phyloP scores from a whole-genome alignment of 306 rosid species.

The Quercus aquifolioides region DNA sequence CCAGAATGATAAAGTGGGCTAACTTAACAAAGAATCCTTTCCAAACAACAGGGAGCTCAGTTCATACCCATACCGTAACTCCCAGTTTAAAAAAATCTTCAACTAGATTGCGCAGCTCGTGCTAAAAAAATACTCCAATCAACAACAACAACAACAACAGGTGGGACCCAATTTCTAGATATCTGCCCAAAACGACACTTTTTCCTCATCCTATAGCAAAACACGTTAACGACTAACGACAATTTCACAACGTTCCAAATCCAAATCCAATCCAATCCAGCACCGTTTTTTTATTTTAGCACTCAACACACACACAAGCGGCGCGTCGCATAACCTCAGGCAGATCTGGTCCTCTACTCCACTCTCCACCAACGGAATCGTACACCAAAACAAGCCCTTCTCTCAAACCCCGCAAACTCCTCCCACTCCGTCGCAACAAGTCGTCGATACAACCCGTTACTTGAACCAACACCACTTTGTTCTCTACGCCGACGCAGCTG shows the following conservation, averaged over 20 bases:
- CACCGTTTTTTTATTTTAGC: constrained; percentile 10
- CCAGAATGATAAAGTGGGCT: no score
- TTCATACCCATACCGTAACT: background rate
- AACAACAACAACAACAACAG: background rate
- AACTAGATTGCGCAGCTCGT: background rate
- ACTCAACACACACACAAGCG: constrained; percentile 60
- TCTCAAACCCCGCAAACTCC: constrained; percentile 35
- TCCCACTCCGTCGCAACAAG: constrained; percentile 30
- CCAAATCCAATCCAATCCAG: no score
- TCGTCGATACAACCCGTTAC: constrained; percentile 43
- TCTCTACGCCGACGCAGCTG: constrained; percentile 56
- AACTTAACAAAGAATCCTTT: background rate
- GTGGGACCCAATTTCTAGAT: constrained; percentile 23
- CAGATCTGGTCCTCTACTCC: constrained; percentile 50
- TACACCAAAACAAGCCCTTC: constrained; percentile 56
- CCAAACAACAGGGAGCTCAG: background rate
- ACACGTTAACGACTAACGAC: no score
- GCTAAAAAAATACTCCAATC: constrained; percentile 19
- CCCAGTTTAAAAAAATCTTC: background rate
- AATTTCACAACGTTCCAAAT: background rate
- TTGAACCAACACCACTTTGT: constrained; percentile 55
- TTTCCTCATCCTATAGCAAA: background rate
- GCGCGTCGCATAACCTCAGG: constrained; percentile 69
- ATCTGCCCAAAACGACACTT: constrained; percentile 15
- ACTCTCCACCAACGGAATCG: constrained; percentile 41